Base-by-base conservation (phyloP, 495 filamentous ascomycete species). In the Aspergillus hancockii region DNA sequence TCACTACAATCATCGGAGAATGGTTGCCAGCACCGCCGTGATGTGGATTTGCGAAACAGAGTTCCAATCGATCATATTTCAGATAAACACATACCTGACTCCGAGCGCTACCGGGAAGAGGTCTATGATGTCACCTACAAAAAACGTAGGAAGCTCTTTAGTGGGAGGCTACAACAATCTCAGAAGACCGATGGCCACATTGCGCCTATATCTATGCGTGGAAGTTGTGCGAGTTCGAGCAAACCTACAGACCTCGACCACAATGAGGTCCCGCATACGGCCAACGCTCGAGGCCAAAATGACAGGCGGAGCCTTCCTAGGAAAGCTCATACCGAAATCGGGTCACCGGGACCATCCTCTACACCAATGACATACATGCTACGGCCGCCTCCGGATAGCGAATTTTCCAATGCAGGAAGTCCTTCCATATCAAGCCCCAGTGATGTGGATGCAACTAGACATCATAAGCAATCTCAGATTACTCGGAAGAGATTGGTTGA, bases 401-500 rank as follows among this genome's bases (percentile, higher is more conserved):
- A 22, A 5, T 14, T 47, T 8, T 23, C 19, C 18, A 23, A 23
- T 8, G 12, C 43, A 22, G 21, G 8, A 8, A 23, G 21, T 12
- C 34, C 14, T 14, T 14, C 51, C 16, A 23, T 13, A 25, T 53
- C 34, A 53, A 13, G 41, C 8, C 3, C 8, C 5, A 53, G 14
- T 0, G 51, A 25, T 7, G 22, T 2, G 32, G 32, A 40, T 53
- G 14, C 51, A 14, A 25, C 4, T 23, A 31, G 16, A 34, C 22
- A 30, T 1, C 31, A 45, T 18, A 55, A 43, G 46, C 63, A 61
- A 49, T 49, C 50, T 31, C 60, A 64, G 19, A 62, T 62, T 38
- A 63, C 52, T 5, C 66, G 76, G 38, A 73, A 63, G 45, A 71
- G 75, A 51, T 54, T 77, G 41, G 64, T 79, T n/a, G 75, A 79